A percentile compares a stretch with the other conserved stretches of the same genome.
phyloP scores from a whole-genome alignment of 1,284 basidiomycete species.

The Phellopilus nigrolimitatus region DNA sequence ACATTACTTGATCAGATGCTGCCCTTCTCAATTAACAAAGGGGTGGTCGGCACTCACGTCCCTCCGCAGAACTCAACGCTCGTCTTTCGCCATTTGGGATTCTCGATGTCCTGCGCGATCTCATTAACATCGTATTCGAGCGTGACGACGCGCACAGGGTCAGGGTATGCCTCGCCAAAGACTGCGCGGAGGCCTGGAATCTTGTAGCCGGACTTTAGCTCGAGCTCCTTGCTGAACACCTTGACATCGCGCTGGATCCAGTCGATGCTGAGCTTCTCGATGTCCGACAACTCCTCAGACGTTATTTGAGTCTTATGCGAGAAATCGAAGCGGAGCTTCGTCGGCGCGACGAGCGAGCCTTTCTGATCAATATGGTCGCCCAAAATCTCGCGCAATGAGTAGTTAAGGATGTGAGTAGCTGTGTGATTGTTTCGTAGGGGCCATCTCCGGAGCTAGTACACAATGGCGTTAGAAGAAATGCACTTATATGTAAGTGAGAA shows the following conservation, averaged over 20 bases:
- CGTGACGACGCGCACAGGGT: constrained; percentile 93
- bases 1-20: too few relatives aligned
- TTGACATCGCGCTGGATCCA: constrained; percentile 90
- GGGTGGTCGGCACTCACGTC: constrained; percentile 59
- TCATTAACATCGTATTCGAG: constrained; percentile 86
- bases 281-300: constrained; percentile 71
- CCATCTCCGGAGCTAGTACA: constrained; percentile 77
- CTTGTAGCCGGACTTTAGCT: constrained; percentile 76
- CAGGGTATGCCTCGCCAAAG: constrained; percentile 97
- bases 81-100: constrained; percentile 86
- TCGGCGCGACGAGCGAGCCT: constrained; percentile 93
- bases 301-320: constrained; percentile 89
- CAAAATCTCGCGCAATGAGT: constrained; percentile 83
- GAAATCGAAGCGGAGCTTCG: constrained; percentile 97
- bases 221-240: constrained; percentile 86
- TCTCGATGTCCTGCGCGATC: constrained; percentile 79
- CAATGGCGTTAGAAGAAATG: constrained; percentile 2
- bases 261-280: constrained; percentile 80
- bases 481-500: neutral
- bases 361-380: constrained; percentile 98
- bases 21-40: constrained; percentile 5
- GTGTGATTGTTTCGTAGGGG: constrained; percentile 98
- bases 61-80: constrained; percentile 98
- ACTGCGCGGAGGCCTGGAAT: constrained; percentile 95
- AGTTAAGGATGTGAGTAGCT: constrained; percentile 98